phyloP scores from a whole-genome alignment of 2,329 filamentous ascomycete genomes.

The Cercospora sp. region DNA sequence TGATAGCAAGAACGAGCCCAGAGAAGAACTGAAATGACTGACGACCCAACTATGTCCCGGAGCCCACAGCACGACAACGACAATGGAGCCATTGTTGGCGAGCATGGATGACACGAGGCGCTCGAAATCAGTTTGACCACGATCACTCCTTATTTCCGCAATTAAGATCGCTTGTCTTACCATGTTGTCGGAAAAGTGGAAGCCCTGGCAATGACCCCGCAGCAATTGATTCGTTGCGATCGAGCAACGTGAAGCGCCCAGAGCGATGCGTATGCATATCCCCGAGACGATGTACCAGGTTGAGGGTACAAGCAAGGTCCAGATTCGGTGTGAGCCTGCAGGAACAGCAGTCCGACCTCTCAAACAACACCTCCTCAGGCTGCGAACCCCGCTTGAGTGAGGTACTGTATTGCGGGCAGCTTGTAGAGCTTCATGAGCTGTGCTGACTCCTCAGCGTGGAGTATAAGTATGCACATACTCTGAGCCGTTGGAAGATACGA shows the following conservation, averaged over 20 bases:
- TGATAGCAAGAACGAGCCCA: background rate
- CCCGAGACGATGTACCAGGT: slow-evolving; percentile 4
- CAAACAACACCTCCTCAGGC: slow-evolving; percentile 17
- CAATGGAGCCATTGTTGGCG: background rate
- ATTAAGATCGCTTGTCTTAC: slow-evolving; percentile 14
- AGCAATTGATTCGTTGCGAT: slow-evolving; percentile 9
- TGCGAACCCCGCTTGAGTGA: slow-evolving; percentile 22
- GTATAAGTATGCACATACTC: slow-evolving; percentile 1
- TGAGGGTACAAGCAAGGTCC: slow-evolving; percentile 2
- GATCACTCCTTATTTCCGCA: background rate
- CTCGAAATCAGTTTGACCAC: background rate
- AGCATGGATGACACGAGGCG: background rate
- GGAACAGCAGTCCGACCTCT: slow-evolving; percentile 20
- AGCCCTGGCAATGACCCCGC: slow-evolving; percentile 17
- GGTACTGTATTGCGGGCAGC: slow-evolving; percentile 14
- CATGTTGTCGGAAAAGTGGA: slow-evolving; percentile 23
- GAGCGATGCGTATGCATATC: slow-evolving; percentile 1
- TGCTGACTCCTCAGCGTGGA: background rate
- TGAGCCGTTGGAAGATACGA: background rate
- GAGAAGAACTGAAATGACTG: background rate
- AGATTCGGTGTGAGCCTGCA: slow-evolving; percentile 14
- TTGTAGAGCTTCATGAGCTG: slow-evolving; percentile 10
- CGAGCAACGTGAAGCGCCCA: background rate
- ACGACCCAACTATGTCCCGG: background rate
- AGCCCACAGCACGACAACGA: background rate